Conservation (phyloP, 1,139 yeast genomes). For the Candida dubliniensis region DNA sequence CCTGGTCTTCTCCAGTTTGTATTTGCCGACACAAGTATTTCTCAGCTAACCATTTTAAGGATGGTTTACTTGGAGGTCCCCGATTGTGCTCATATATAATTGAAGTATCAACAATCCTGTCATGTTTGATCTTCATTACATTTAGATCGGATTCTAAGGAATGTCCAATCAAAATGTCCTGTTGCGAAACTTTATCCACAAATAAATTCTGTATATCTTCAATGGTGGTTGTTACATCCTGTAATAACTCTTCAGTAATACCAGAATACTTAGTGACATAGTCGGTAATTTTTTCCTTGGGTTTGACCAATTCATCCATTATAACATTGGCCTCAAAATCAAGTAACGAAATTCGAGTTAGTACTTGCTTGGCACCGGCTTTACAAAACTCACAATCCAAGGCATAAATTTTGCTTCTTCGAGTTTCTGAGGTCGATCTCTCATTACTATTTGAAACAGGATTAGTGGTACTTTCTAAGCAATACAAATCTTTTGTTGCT, state of each 20-base stretch:
- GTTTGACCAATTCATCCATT: slow-evolving; percentile 75
- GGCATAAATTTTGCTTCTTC: slow-evolving; percentile 52
- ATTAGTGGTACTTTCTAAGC: slow-evolving; percentile 38
- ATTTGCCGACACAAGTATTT: slow-evolving; percentile 57
- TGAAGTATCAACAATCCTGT: slow-evolving; percentile 68
- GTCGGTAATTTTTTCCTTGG: slow-evolving; percentile 69
- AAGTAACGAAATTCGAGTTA: slow-evolving; percentile 76
- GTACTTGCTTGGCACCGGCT: slow-evolving; percentile 58
- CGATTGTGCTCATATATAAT: slow-evolving; percentile 67
- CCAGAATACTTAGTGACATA: slow-evolving; percentile 86
- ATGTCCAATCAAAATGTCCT: slow-evolving; percentile 69
- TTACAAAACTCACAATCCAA: slow-evolving; percentile 93
- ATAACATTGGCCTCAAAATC: slow-evolving; percentile 61
- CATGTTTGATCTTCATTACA: slow-evolving; percentile 60
- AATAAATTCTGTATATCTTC: slow-evolving; percentile 66
- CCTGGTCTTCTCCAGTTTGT: slow-evolving; percentile 54
- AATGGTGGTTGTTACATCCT: slow-evolving; percentile 62
- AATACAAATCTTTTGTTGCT: slow-evolving; percentile 50
- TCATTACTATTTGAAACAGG: slow-evolving; percentile 26
- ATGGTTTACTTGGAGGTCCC: slow-evolving; percentile 79
- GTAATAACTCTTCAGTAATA: slow-evolving; percentile 67
- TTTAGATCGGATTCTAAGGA: slow-evolving; percentile 69
- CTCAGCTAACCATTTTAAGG: slow-evolving; percentile 66
- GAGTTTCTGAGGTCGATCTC: too few relatives aligned
- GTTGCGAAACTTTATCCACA: slow-evolving; percentile 35